These are phyloP conservation scores for Neurospora cerealis DNA, from an alignment of 495 filamentous ascomycete genomes.

Conservation along the genomic window DNA sequence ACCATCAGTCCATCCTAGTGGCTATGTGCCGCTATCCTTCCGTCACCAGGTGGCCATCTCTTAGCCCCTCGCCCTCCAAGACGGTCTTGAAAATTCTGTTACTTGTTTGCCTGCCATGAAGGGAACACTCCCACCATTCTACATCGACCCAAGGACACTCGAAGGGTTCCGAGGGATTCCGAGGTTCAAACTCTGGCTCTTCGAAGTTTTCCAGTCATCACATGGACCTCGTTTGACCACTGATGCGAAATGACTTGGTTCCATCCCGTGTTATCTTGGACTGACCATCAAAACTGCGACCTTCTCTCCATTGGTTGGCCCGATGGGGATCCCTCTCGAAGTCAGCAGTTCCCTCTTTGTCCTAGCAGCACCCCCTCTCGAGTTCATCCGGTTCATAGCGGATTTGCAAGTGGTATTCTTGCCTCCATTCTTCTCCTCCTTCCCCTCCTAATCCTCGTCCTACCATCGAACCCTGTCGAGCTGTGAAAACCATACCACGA, in stretches of 20 bases:
- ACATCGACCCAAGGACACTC: background rate
- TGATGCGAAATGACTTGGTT: background rate
- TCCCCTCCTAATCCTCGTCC: background rate
- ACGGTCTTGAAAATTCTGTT: background rate
- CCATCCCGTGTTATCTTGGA: background rate
- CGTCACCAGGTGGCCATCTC: background rate
- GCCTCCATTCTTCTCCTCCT: background rate
- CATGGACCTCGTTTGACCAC: background rate
- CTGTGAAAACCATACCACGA: background rate
- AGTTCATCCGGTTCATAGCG: background rate
- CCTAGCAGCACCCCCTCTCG: background rate
- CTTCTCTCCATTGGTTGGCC: background rate
- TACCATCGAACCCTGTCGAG: background rate
- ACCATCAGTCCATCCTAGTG: background rate
- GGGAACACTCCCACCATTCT: background rate
- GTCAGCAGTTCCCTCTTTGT: background rate
- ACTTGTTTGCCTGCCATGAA: background rate
- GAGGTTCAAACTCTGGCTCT: background rate
- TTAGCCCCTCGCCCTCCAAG: background rate
- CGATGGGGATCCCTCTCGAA: background rate
- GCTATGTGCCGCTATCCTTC: background rate
- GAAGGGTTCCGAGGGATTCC: background rate
- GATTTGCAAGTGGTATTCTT: background rate
- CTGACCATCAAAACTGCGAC: background rate
- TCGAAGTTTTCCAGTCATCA: background rate